Conservation (phyloP, 495 filamentous ascomycete genomes). For the Hypoxylon cercidicola region DNA sequence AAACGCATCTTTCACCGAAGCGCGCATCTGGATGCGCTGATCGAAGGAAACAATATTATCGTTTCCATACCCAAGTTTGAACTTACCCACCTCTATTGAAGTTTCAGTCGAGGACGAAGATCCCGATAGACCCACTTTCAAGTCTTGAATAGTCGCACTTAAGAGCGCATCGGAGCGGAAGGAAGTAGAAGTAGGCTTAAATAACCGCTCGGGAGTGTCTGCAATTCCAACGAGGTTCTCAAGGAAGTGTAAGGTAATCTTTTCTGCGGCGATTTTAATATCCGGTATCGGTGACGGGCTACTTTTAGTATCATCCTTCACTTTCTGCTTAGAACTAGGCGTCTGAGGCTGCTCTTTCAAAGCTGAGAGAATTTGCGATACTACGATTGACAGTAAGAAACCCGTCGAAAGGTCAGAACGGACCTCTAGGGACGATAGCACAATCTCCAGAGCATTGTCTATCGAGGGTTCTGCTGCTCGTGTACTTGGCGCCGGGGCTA, state of each 20-base stretch:
- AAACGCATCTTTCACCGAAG: slow-evolving; percentile 72
- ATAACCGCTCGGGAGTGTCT: slow-evolving; percentile 51
- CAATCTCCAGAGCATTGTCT: slow-evolving; percentile 62
- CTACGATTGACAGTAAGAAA: slow-evolving; percentile 70
- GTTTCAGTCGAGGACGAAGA: slow-evolving; percentile 49
- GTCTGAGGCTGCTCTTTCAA: slow-evolving; percentile 46
- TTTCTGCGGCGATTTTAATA: slow-evolving; percentile 63
- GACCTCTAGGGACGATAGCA: slow-evolving; percentile 64
- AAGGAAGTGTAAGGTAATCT: slow-evolving; percentile 70
- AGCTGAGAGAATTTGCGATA: slow-evolving; percentile 62
- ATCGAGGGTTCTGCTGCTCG: slow-evolving; percentile 9
- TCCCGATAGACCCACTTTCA: slow-evolving; percentile 52
- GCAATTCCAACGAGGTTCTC: slow-evolving; percentile 67
- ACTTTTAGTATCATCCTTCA: slow-evolving; percentile 35
- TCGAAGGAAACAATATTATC: slow-evolving; percentile 81
- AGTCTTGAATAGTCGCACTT: slow-evolving; percentile 56
- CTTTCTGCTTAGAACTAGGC: slow-evolving; percentile 33
- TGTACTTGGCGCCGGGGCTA: slow-evolving; percentile 19
- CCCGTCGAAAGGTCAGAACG: slow-evolving; percentile 76
- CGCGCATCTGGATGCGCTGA: slow-evolving; percentile 70
- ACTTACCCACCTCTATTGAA: slow-evolving; percentile 67
- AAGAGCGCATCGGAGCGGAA: slow-evolving; percentile 61
- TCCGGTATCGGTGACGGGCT: slow-evolving; percentile 45
- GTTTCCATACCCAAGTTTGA: slow-evolving; percentile 77
- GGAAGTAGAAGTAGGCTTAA: slow-evolving; percentile 42